Evolutionary conservation across 805 yeast species (phyloP).

Genomic region (Myxozyma kluyveri): DNA sequence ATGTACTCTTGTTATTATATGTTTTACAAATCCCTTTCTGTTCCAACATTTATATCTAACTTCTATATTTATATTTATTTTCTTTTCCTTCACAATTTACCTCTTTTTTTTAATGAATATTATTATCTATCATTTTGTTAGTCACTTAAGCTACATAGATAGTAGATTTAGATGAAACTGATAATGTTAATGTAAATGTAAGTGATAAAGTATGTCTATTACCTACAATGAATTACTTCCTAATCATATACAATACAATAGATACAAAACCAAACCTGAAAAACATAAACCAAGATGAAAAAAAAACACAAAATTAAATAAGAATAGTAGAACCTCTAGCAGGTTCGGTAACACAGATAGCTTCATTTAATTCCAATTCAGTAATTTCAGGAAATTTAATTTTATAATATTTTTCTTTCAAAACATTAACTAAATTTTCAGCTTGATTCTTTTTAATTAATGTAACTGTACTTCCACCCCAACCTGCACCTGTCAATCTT

Average conservation of each 20-base stretch:
- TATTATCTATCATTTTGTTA: background rate
- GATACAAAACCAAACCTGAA: too few relatives aligned
- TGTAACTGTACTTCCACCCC: conserved; percentile 74
- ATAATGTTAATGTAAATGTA: too few relatives aligned
- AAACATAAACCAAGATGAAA: background rate
- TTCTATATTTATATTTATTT: too few relatives aligned
- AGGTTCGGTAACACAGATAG: conserved; percentile 55
- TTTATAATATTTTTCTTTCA: conserved; percentile 52
- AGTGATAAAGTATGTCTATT: too few relatives aligned
- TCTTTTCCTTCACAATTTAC: background rate
- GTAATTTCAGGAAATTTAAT: conserved; percentile 50
- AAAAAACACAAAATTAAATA: background rate
- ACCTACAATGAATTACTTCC: too few relatives aligned
- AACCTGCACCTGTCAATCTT: conserved; percentile 77
- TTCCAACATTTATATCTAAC: background rate
- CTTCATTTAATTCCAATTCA: conserved; percentile 46
- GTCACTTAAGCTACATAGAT: background rate
- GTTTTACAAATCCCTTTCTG: too few relatives aligned
- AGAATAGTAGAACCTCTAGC: conserved; percentile 48
- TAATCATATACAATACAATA: too few relatives aligned
- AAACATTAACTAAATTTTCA: conserved; percentile 42
- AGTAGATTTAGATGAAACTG: too few relatives aligned
- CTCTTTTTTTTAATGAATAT: background rate
- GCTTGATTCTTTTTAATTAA: conserved; percentile 46
- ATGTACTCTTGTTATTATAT: too few relatives aligned